Conservation (phyloP, 2,329 filamentous ascomycete genomes). For the Penicillium oxalicum region DNA sequence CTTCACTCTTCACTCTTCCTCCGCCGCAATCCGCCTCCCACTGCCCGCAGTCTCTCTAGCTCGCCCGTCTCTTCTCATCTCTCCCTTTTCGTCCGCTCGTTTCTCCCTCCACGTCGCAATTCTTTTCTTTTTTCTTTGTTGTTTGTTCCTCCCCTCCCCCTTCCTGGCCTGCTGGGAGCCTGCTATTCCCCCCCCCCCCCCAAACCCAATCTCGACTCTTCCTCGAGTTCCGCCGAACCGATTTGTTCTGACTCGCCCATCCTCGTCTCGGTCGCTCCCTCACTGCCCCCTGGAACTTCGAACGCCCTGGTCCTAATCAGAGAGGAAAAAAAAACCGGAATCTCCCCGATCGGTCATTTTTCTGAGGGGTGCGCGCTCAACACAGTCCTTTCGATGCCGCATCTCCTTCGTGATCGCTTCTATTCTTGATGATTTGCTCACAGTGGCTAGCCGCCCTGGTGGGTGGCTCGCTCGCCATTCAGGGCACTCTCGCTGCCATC, state of each 20-base stretch:
- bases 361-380: not conserved
- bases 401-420: conserved; percentile 8
- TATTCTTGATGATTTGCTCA: conserved; percentile 14
- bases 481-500: conserved; percentile 16
- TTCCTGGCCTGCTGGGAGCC: no score
- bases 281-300: not conserved
- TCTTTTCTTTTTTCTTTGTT: not conserved
- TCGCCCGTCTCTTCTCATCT: not conserved
- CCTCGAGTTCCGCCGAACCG: not conserved
- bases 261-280: not conserved
- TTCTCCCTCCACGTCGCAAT: not conserved
- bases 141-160: no score
- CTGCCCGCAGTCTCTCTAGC: not conserved
- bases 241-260: not conserved
- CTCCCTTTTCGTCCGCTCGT: not conserved
- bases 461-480: conserved; percentile 15
- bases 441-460: conserved; percentile 18
- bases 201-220: not conserved
- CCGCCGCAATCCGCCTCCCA: no score
- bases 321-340: no score
- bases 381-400: conserved; percentile 8
- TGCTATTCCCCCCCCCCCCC: no score
- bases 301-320: no score
- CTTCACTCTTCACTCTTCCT: no score
- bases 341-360: no score